These are phyloP conservation scores for Cutaneotrichosporon sp. DNA, from an alignment of 1,284 basidiomycete genomes.

Conservation along the genomic window DNA sequence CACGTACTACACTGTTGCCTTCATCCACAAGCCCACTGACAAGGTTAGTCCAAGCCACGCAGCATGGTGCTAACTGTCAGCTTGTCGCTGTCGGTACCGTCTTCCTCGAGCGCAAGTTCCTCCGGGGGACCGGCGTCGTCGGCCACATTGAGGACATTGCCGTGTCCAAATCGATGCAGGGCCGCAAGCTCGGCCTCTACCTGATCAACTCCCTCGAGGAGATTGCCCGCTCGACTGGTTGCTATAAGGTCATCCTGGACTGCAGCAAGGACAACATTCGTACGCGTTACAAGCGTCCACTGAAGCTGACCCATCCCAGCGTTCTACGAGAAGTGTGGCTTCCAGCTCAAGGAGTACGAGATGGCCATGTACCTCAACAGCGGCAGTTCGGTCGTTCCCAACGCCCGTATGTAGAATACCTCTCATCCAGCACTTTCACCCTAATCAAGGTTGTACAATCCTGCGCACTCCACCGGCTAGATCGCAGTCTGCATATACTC, in stretches of 20 bases:
- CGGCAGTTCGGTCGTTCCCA: not conserved
- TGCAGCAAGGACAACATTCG: conserved; percentile 88
- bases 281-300: conserved; percentile 54
- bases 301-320: conserved; percentile 58
- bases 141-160: conserved; percentile 99
- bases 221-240: conserved; percentile 71
- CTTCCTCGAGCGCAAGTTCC: conserved; percentile 91
- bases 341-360: conserved; percentile 79
- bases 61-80: conserved; percentile 17
- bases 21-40: conserved; percentile 73
- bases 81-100: conserved; percentile 83
- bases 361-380: conserved; percentile 63
- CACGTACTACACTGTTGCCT: conserved; percentile 83
- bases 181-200: conserved; percentile 76
- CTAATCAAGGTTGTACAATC: not conserved
- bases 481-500: conserved; percentile 3
- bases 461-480: not conserved
- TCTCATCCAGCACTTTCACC: not conserved
- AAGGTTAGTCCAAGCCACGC: conserved; percentile 35
- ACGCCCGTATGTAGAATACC: conserved; percentile 6
- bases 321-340: conserved; percentile 97
- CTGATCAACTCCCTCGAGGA: conserved; percentile 80
- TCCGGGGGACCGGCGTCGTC: conserved; percentile 72
- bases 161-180: conserved; percentile 82
- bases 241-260: conserved; percentile 96